Base-by-base conservation (phyloP, 2,329 filamentous ascomycete genomes). In the Pseudovirgaria hyperparasitica region DNA sequence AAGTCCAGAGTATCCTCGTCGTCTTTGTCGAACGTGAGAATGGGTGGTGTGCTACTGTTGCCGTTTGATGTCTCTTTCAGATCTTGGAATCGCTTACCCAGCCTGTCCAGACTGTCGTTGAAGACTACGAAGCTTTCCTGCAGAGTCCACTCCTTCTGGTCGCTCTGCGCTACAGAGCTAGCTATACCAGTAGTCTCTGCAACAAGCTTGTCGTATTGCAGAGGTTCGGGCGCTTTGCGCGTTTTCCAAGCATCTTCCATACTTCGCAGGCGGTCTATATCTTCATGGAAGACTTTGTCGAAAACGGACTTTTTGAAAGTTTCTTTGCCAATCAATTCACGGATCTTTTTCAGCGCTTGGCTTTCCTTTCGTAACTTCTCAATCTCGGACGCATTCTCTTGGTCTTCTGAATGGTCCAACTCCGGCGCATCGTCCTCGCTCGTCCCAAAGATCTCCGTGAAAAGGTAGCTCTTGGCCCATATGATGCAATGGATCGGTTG, bases 401-500 rank as follows among this genome's bases (percentile, higher is more conserved):
- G 66, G 47, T 92, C 78, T 39, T 78, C 71, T 2, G 80, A 77
- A 39, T 81, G 72, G 45, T 94, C 86, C 35, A 96, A 70, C 20
- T 77, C 72, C 1, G 75, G 68, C 1, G 79, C 69, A 36, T 87
- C 79, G 34, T 94, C 84, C 53, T 96, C 87, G 41, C 84, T 92
- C 3, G 74, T 72, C 11, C 90, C 90, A 42, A 94, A 98, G 6
- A 98, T 75, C 53, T 98, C 90, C 39, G 84, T 90, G 34, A 98
- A 70, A 6, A 98, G 67, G 52, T 96, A 98, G 51, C 85, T 93
- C 59, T 96, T 98, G 12, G 72, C 87, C 90, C 90, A 98, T 2
- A 98, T 87, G 35, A 98, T 98, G 59, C 90, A 96, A 57, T 98
- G 90, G 22, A 98, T 96, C 1, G 87, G 82, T 45, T 96, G 87